phyloP scores from a whole-genome alignment of 108 stramenopile species.

The Fragilaria crotonensis region DNA sequence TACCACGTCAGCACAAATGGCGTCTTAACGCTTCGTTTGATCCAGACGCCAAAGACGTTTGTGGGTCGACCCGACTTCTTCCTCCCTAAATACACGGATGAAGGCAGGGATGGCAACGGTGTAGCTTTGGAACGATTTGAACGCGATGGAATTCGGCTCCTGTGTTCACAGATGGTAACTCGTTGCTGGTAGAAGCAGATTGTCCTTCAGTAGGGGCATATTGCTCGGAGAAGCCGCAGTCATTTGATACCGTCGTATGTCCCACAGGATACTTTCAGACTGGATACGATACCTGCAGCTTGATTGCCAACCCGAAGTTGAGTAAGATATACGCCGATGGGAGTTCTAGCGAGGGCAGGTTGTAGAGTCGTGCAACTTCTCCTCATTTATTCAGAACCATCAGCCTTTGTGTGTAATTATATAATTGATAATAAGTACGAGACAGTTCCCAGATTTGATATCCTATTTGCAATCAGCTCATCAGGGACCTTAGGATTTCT shows the following conservation, averaged over 20 bases:
- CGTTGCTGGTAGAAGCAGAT: not conserved
- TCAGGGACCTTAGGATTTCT: too few relatives aligned
- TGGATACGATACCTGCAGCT: not conserved
- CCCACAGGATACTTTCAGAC: not conserved
- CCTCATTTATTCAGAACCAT: too few relatives aligned
- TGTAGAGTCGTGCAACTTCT: too few relatives aligned
- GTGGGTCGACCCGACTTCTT: conserved; percentile 5
- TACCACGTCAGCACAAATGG: conserved; percentile 11
- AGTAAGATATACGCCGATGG: not conserved
- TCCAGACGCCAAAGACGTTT: conserved; percentile 1
- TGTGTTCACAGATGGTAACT: not conserved
- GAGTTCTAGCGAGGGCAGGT: too few relatives aligned
- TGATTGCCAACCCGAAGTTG: not conserved
- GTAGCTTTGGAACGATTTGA: conserved; percentile 9
- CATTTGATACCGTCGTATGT: not conserved
- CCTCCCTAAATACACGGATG: conserved; percentile 3
- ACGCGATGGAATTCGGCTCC: conserved; percentile 2
- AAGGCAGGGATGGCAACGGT: not conserved
- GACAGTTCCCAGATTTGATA: too few relatives aligned
- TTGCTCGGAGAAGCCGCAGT: not conserved
- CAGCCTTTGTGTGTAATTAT: too few relatives aligned
- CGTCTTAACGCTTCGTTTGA: conserved; percentile 7
- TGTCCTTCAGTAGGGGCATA: not conserved
- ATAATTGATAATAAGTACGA: too few relatives aligned
- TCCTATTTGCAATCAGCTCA: too few relatives aligned